Base-by-base conservation (phyloP, 2,329 filamentous ascomycete genomes). In the Curvularia verruculosa region DNA sequence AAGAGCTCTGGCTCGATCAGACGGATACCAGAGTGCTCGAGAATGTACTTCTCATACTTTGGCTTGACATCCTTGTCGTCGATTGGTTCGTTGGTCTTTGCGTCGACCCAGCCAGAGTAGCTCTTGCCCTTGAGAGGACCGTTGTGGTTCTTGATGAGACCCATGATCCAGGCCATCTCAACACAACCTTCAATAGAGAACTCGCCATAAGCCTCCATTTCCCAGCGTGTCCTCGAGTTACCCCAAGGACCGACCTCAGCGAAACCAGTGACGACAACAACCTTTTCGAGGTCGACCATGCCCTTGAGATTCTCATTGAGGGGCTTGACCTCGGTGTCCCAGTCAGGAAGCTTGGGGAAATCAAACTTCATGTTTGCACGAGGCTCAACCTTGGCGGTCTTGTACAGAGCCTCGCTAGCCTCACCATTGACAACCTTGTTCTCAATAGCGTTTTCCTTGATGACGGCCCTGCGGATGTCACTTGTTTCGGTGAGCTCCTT, bases 81-180 rank as follows among this genome's bases (percentile, higher is more conserved):
- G 26, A 99, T 92, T 7, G 95, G 95, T 57, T 98, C 94, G 41
- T 91, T 91, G 52, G 91, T 89, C 85, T 98, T 98, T 75, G 87
- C 84, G 73, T 99, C 95, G 57, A 99, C 91, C 92, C 91, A 99
- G 68, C 95, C 95, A 66, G 94, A 92, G 81, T 99, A 98, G 64
- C 90, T 90, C 81, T 96, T 90, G 76, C 95, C 95, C 83, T 99
- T 99, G 76, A 99, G 87, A 29, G 89, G 88, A 18, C 95, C 95
- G 69, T 98, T 98, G 83, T 96, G 91, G 78, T 99, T 96, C 84
- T 94, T 97, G 82, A 99, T 98, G 58, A 98, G 87, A 73, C 95
- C 95, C 94, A 98, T 99, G 78, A 99, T 92, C 95, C 95, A 99
- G 29, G 95, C 93, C 95, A 99, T 99, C 80, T 99, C 95, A 59